Base-by-base conservation (phyloP, 1,139 yeast species). In the Yamadazyma sp. region DNA sequence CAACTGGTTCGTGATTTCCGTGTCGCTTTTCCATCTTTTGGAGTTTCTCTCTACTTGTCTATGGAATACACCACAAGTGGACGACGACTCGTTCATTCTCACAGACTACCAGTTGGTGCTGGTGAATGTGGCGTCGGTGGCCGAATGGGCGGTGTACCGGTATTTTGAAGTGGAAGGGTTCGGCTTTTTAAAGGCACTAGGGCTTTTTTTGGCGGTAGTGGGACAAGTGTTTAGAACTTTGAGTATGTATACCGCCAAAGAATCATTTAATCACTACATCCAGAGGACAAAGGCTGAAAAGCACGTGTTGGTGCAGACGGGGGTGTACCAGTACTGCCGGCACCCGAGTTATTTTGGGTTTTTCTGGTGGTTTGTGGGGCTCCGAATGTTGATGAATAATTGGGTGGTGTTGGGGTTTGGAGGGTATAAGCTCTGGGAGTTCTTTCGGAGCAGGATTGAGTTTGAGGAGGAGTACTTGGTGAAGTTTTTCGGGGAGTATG, bases 261-360 rank as follows among this genome's bases (percentile, higher is more conserved):
- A 76, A 39, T 86, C 94, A n/a, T 94, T 92, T 61, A 85, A 88
- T 39, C 98, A 94, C 60, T 64, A 81, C 33, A 75, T 94, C 2
- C 89, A 82, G 39, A 59, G 75, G 4, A 56, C 64, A 21, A 81
- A 73, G 41, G 61, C 66, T 23, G 52, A 62, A 0, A 73, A 74
- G 36, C 98, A 92, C 54, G 61, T 51, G 14, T 67, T 92, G 33
- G 81, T 92, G 9, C 86, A 87, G 0, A 49, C 62, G 6, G 98
- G 97, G 0, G 67, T 92, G 3, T 92, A 92, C 59, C 44, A 68
- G 1, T 46, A 63, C 14, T 62, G 78, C 8, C 72, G 98, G 43
- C 98, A 92, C 57, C 98, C 98, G 9, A 83, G 95, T 36, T 92
- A 92, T 61, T 76, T 81, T 40, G 98, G 97, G 1, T 92, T 86